Base-by-base conservation (phyloP, 1,139 yeast species). In the Lodderomyces jiufengensis region DNA sequence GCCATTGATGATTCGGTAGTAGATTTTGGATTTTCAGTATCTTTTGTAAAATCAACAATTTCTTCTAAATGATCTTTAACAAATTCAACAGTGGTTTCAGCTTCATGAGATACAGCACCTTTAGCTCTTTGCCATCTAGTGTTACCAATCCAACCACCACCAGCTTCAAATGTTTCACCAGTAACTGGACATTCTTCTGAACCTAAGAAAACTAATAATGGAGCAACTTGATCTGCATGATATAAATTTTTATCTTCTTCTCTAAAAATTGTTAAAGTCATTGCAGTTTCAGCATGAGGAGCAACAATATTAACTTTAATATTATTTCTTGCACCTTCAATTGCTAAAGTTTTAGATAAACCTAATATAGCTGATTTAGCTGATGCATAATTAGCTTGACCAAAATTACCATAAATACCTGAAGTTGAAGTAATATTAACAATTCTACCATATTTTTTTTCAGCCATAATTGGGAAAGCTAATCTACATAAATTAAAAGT, bases 271-370 rank as follows among this genome's bases (percentile, higher is more conserved):
- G 95, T 83, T 56, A 78, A 76, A 24, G 97, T 92, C 98, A 92
- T 92, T 45, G 95, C 92, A 34, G 98, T 90, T 57, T 90, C 97
- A 30, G 97, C 97, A 59, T 90, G 96, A 41, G 98, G 98, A 32
- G 97, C 97, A 59, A 88, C 83, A 33, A 80, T 74, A 58, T 90
- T 86, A 42, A 80, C 92, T 55, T 73, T 72, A 51, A 92, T 86
- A 56, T 83, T 80, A 55, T 69, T 58, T 63, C 77, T 87, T 43
- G 80, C 78, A 52, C 98, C 98, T 66, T 92, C 98, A 47, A 84
- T 71, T 18, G 97, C 97, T 46, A 87, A 61, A 29, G 97, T 84
- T 60, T 77, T 80, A 24, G 95, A 73, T 52, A 92, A 76, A 24
- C 96, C 96, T 36, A 88, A 64, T 45, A 92, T 80, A 23, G 90